A percentile compares a stretch with the other conserved stretches of the same genome.
phyloP scores from a whole-genome alignment of 805 yeast genomes.

The Yarrowia bubula region DNA sequence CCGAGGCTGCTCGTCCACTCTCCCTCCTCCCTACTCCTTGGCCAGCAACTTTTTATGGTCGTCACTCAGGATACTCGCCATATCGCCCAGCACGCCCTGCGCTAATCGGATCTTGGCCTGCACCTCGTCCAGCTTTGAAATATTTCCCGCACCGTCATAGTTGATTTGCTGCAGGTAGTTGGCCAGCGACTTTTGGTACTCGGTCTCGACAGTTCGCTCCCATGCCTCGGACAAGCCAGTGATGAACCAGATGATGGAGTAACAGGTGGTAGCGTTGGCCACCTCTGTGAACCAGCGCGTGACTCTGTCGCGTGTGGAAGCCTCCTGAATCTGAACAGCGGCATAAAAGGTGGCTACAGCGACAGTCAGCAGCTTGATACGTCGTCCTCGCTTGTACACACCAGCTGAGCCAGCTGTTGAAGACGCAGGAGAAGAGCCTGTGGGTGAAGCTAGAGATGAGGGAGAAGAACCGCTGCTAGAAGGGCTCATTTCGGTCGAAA shows the following conservation, averaged over 20 bases:
- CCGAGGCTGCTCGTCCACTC: neutral
- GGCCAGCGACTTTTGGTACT: constrained; percentile 17
- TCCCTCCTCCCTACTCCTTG: neutral
- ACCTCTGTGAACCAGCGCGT: constrained; percentile 19
- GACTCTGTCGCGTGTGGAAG: neutral
- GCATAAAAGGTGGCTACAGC: constrained; percentile 21
- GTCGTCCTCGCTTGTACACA: constrained; percentile 18
- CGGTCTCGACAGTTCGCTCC: constrained; percentile 8
- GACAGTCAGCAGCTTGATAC: constrained; percentile 17
- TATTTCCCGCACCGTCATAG: constrained; percentile 15
- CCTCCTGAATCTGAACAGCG: constrained; percentile 10
- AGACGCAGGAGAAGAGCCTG: constrained; percentile 5
- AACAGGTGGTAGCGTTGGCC: constrained; percentile 22
- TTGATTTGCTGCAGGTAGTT: constrained; percentile 4
- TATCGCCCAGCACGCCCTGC: constrained; percentile 18
- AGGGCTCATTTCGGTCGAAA: constrained; percentile 11
- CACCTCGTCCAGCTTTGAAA: neutral
- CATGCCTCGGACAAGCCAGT: constrained; percentile 5
- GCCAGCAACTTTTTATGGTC: constrained; percentile 7
- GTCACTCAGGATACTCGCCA: constrained; percentile 16
- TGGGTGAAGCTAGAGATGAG: neutral
- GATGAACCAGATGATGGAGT: constrained; percentile 26
- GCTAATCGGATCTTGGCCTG: constrained; percentile 20
- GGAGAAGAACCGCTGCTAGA: constrained; percentile 9
- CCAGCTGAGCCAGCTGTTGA: neutral